phyloP scores from a whole-genome alignment of 441 rosid genomes.

The Gossypium armourianum region DNA sequence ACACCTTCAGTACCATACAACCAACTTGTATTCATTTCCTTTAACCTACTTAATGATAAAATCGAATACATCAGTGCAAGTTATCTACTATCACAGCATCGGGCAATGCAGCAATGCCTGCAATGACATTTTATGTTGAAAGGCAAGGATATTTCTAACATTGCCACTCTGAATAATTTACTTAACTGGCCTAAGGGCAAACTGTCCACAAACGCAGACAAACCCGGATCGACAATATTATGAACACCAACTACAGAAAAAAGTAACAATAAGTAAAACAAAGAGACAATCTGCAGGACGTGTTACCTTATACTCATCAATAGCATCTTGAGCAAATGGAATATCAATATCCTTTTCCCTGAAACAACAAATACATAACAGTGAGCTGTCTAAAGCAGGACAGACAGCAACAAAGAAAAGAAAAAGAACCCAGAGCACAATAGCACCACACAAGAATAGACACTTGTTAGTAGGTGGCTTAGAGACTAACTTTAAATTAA shows the following conservation, averaged over 20 bases:
- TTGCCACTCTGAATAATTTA: not conserved
- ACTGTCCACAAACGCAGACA: not conserved
- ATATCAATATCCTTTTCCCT: slow-evolving; percentile 97
- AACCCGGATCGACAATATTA: not conserved
- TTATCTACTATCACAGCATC: not conserved
- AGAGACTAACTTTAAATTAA: slow-evolving; percentile 6
- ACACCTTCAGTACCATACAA: not conserved
- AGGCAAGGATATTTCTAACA: not conserved
- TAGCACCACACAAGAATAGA: not conserved
- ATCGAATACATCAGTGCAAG: not conserved
- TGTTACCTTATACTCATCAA: slow-evolving; percentile 86
- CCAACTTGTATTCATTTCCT: not conserved
- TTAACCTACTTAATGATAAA: not conserved
- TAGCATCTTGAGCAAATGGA: slow-evolving; percentile 81
- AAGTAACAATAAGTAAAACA: not conserved
- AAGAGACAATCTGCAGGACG: not conserved
- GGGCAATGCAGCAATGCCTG: not conserved
- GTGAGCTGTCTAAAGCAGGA: not conserved
- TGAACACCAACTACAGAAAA: not conserved
- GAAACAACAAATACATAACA: slow-evolving; percentile 19
- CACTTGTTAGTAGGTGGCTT: not conserved
- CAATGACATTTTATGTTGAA: not conserved
- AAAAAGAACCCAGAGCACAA: slow-evolving; percentile 7
- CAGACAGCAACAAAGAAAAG: not conserved
- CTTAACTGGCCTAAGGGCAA: not conserved